Percentiles rank a stretch among this genome's conserved stretches.
These are phyloP conservation scores for Laguncularia racemosa DNA, from an alignment of 345 rosid species.

Conservation along the genomic window DNA sequence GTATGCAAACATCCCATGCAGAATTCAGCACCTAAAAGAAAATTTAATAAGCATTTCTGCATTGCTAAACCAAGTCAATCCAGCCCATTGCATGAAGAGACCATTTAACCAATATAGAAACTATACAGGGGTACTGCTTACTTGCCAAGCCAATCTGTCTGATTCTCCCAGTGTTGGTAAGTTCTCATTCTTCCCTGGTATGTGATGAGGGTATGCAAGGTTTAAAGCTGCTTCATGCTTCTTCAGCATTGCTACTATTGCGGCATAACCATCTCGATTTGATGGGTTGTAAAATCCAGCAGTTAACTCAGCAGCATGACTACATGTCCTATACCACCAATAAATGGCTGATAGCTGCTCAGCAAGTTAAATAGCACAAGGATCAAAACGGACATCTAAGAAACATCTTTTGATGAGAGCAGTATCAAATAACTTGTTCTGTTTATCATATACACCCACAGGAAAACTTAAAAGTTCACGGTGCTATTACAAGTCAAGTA, in stretches of 20 bases:
- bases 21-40: conserved; percentile 72
- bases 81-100: neutral
- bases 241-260: conserved; percentile 55
- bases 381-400: neutral
- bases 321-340: conserved; percentile 96
- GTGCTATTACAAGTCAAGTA: no score
- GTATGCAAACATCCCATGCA: conserved; percentile 74
- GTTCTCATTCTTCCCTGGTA: conserved; percentile 52
- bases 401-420: neutral
- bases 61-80: neutral
- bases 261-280: conserved; percentile 87
- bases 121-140: conserved; percentile 14
- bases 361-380: conserved; percentile 26
- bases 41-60: neutral
- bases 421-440: neutral
- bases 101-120: no score
- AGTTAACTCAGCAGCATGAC: conserved; percentile 96
- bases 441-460: neutral
- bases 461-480: no score
- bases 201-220: conserved; percentile 55
- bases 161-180: conserved; percentile 63
- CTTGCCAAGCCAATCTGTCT: conserved; percentile 85
- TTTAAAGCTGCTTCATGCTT: conserved; percentile 69
- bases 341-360: conserved; percentile 88
- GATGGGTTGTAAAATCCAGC: conserved; percentile 89